Percentiles rank a stretch among this genome's conserved stretches.
phyloP scores from a whole-genome alignment of 352 stramenopile genomes.

The Phytophthora hibernalis region DNA sequence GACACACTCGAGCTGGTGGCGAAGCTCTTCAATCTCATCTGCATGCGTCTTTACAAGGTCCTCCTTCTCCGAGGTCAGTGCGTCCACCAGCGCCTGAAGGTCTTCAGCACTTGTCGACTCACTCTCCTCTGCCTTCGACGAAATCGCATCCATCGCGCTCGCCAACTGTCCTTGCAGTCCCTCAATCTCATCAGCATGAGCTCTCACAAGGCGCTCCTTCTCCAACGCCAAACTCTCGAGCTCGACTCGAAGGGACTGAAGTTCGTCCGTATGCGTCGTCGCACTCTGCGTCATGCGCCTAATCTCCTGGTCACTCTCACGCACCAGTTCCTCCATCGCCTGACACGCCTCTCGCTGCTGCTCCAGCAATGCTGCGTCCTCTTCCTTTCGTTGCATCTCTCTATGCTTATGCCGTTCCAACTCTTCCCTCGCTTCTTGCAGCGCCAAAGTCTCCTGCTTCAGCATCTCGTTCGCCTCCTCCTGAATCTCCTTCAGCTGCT shows the following conservation, averaged over 20 bases:
- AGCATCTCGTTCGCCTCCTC: conserved; percentile 39
- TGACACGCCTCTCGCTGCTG: conserved; percentile 51
- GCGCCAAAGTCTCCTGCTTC: conserved; percentile 40
- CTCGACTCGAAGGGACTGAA: conserved; percentile 37
- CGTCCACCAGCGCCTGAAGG: conserved; percentile 23
- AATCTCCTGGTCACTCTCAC: conserved; percentile 54
- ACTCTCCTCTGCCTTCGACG: conserved; percentile 3
- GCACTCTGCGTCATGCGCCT: conserved; percentile 42
- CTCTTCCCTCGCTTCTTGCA: conserved; percentile 46
- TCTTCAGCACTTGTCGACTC: conserved; percentile 6
- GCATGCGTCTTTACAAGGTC: conserved; percentile 3
- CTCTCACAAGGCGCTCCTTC: conserved; percentile 30
- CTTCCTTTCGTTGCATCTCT: conserved; percentile 39
- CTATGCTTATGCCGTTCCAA: conserved; percentile 42
- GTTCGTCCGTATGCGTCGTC: conserved; percentile 37
- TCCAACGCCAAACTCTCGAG: conserved; percentile 31
- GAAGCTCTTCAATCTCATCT: conserved; percentile 14
- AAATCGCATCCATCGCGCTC: conserved; percentile 26
- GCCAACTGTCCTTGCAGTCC: conserved; percentile 40
- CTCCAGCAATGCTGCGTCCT: conserved; percentile 49
- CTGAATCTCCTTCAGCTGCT: conserved; percentile 31
- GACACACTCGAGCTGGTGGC: conserved; percentile 2
- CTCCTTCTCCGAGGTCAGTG: conserved; percentile 13
- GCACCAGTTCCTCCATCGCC: conserved; percentile 52
- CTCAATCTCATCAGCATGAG: conserved; percentile 29